A percentile compares a stretch with the other conserved stretches of the same genome.
Conservation (phyloP, 352 stramenopile genomes). For the Globisporangium sylvaticum region DNA sequence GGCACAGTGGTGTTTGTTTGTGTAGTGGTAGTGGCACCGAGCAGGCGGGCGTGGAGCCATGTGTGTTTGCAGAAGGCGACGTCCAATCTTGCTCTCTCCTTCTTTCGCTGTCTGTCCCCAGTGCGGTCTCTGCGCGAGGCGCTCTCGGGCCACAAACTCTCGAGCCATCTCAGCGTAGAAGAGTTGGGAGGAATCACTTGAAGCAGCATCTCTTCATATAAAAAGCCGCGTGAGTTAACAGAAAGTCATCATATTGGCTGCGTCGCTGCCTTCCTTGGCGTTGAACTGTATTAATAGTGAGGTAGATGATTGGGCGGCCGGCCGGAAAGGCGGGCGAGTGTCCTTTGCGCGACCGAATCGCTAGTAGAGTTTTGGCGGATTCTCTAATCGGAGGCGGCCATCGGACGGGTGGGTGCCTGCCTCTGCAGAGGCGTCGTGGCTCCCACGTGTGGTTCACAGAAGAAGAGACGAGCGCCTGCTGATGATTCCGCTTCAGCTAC, state of each 20-base stretch:
- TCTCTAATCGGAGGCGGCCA: neutral
- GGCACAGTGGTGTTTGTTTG: neutral
- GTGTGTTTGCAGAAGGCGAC: neutral
- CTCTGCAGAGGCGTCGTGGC: neutral
- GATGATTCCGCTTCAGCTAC: neutral
- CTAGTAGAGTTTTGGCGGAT: constrained; percentile 4
- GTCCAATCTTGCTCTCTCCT: constrained; percentile 3
- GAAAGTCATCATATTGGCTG: neutral
- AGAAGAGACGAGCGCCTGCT: neutral
- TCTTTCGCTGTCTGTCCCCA: neutral
- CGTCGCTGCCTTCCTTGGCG: neutral
- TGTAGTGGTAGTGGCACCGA: neutral
- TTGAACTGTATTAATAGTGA: neutral
- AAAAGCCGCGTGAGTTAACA: neutral
- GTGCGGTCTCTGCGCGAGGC: neutral
- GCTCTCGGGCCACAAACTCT: neutral
- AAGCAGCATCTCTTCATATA: neutral
- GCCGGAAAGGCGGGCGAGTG: neutral
- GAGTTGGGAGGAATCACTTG: neutral
- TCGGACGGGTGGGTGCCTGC: neutral
- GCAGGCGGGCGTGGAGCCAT: neutral
- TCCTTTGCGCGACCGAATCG: neutral
- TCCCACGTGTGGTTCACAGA: neutral
- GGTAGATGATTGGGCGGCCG: neutral
- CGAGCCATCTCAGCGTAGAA: constrained; percentile 1